Evolutionary conservation across 139 green algal genomes (phyloP).

Genomic region (Auxenochlorella pyrenoidosa): DNA sequence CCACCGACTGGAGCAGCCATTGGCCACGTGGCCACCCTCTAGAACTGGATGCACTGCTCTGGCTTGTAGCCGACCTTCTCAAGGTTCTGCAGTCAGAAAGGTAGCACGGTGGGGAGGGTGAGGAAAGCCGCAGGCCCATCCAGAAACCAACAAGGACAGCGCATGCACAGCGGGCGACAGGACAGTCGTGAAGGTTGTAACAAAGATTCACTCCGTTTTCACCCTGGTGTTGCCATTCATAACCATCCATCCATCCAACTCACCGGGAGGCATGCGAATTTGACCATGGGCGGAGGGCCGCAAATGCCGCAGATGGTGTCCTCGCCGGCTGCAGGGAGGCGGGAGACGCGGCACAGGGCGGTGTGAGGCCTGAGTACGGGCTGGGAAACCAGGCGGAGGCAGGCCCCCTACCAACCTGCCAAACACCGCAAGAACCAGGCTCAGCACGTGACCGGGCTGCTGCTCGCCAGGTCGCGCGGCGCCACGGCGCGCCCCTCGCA

Average conservation of each 20-base stretch:
- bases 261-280: constrained; percentile 84
- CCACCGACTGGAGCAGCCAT: no score
- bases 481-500: no score
- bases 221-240: no score
- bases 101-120: not conserved
- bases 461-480: no score
- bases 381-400: no score
- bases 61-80: constrained; percentile 65
- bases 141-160: not conserved
- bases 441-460: no score
- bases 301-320: constrained; percentile 87
- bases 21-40: not conserved
- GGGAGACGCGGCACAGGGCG: not conserved
- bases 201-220: no score
- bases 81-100: constrained; percentile 62
- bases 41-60: constrained; percentile 76
- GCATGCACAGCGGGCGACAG: no score
- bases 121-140: no score
- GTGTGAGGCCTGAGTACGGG: not conserved
- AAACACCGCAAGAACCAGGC: no score
- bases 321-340: constrained; percentile 2
- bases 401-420: no score
- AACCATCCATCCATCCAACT: not conserved
- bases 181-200: no score
- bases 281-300: constrained; percentile 93